Evolutionary conservation across 202 grass and related monocot species (phyloP).

Genomic region (Setaria viridis): DNA sequence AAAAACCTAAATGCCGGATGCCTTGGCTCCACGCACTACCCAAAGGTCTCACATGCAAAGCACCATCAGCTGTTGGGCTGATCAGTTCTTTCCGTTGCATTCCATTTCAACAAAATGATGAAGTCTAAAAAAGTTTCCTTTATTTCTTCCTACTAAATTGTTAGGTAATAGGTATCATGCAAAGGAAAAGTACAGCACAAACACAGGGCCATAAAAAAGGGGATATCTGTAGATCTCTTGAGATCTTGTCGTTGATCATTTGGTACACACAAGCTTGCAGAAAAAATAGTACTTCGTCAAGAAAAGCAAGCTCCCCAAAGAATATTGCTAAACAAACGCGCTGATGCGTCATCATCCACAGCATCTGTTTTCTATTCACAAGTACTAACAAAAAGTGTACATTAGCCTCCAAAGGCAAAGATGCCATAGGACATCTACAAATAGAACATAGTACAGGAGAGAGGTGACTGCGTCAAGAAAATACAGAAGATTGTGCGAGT

Average conservation of each 20-base stretch:
- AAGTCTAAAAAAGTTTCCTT: conserved; percentile 12
- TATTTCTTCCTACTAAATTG: conserved; percentile 6
- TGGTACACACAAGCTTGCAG: neutral
- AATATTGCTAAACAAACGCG: neutral
- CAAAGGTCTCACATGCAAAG: conserved; percentile 7
- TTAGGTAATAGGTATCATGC: neutral
- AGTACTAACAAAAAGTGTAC: conserved; percentile 8
- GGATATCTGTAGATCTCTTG: neutral
- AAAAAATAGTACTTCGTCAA: neutral
- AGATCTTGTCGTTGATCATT: conserved; percentile 15
- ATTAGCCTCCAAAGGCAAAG: neutral
- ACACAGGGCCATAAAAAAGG: neutral
- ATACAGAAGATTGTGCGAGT: conserved; percentile 1
- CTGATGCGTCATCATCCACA: conserved; percentile 10
- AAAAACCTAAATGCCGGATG: conserved; percentile 2
- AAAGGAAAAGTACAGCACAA: neutral
- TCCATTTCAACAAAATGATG: conserved; percentile 32
- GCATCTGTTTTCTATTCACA: neutral
- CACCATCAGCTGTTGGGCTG: neutral
- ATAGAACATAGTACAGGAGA: conserved; percentile 3
- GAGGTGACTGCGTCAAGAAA: neutral
- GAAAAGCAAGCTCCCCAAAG: conserved; percentile 2
- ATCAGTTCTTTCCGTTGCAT: conserved; percentile 5
- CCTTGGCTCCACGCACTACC: conserved; percentile 3
- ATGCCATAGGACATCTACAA: conserved; percentile 25